Percentiles rank a stretch among this genome's conserved stretches.
phyloP scores from a whole-genome alignment of 1,139 yeast genomes.

The Trichomonascaceae sp. region DNA sequence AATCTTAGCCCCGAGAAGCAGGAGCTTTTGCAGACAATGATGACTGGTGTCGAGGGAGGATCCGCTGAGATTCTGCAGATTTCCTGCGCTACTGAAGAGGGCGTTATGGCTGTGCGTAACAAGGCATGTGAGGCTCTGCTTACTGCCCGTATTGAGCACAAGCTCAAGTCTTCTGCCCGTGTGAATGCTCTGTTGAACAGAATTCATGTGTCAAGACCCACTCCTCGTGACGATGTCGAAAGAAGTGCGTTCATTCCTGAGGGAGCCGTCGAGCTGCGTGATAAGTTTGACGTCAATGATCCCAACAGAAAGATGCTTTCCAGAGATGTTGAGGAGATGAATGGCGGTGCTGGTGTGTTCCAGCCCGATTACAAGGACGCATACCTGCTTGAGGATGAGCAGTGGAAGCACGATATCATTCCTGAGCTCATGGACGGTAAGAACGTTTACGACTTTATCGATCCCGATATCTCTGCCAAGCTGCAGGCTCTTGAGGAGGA shows the following conservation, averaged over 20 bases:
- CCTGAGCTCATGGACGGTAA: conserved; percentile 95
- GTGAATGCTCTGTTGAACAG: conserved; percentile 82
- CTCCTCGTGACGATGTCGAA: conserved; percentile 66
- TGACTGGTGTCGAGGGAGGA: conserved; percentile 13
- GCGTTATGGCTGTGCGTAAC: conserved; percentile 91
- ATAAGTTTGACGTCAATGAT: conserved; percentile 64
- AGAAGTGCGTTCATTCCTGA: conserved; percentile 80
- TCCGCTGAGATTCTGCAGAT: conserved; percentile 78
- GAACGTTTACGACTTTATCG: conserved; percentile 94
- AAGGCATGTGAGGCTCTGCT: conserved; percentile 93
- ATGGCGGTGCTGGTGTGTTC: conserved; percentile 98
- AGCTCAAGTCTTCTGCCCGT: conserved; percentile 86
- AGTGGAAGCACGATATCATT: conserved; percentile 95
- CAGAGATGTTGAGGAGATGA: conserved; percentile 80
- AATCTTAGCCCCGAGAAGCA: conserved; percentile 71
- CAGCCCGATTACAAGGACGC: conserved; percentile 87
- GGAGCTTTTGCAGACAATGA: conserved; percentile 48
- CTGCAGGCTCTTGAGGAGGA: conserved; percentile 92
- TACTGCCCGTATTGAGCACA: conserved; percentile 93
- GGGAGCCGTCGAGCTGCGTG: conserved; percentile 40
- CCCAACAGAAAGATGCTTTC: conserved; percentile 75
- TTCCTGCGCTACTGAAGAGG: conserved; percentile 90
- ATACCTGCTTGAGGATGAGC: conserved; percentile 84
- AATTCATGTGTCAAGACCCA: conserved; percentile 89
- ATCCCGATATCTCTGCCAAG: conserved; percentile 87